Evolutionary conservation across 768 basidiomycete species (phyloP).

Genomic region (Suillus sp.): DNA sequence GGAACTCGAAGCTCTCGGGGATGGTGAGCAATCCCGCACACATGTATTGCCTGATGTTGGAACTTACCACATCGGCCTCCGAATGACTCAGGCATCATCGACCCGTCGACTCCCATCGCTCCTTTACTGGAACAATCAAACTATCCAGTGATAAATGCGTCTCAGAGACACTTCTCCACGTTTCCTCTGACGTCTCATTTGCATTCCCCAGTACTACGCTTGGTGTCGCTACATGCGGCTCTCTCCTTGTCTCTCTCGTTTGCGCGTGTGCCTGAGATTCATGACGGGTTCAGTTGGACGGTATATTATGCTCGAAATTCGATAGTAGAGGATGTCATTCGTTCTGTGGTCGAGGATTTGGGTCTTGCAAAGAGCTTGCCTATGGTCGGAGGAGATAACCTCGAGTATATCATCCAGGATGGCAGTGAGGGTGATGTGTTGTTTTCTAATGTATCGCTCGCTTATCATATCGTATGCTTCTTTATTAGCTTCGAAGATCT

Average conservation of each 20-base stretch:
- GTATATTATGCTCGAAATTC: conserved; percentile 62
- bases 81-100: conserved; percentile 48
- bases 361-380: conserved; percentile 69
- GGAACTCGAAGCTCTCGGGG: conserved; percentile 63
- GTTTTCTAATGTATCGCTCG: background rate
- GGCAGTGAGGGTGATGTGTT: conserved; percentile 43
- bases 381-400: conserved; percentile 62
- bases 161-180: conserved; percentile 62
- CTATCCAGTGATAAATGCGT: conserved; percentile 26
- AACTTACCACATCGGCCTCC: conserved; percentile 14
- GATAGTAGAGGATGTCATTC: conserved; percentile 57
- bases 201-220: conserved; percentile 64
- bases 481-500: conserved; percentile 48
- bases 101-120: conserved; percentile 46
- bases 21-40: conserved; percentile 48
- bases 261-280: conserved; percentile 72
- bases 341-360: conserved; percentile 57
- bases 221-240: conserved; percentile 69
- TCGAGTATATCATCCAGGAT: conserved; percentile 79
- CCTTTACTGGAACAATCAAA: conserved; percentile 51
- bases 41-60: conserved; percentile 5
- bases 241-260: conserved; percentile 58
- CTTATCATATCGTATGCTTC: conserved; percentile 10
- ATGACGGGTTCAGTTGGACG: conserved; percentile 69
- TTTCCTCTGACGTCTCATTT: conserved; percentile 71